Evolutionary conservation across 495 filamentous ascomycete genomes (phyloP), one percentile per base, ranked within the genome.

Genomic region (Choiromyces venosus): DNA sequence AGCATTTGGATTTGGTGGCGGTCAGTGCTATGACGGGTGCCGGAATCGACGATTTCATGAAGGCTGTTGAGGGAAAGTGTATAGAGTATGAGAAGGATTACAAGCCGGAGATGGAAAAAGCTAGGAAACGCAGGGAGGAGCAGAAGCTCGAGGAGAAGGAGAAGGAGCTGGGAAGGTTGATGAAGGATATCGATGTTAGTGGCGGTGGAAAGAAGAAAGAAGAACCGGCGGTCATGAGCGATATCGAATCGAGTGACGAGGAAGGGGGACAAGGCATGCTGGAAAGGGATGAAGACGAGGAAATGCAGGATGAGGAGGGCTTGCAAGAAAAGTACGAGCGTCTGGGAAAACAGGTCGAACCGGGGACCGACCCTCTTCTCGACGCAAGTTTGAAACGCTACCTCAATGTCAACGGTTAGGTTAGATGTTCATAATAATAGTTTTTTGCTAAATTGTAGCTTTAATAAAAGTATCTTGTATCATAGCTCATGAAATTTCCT

Each of bases 1-100:
- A 90, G 16, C 93, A 97, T 79, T 85, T 99, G 14, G 94, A 88
- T 81, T 89, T 99, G 25, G 93, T 98, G 0, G 93, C 91, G 7
- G 95, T 99, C 16, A 95, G 92, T 74, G 91, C 93, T 29, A 93
- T 97, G 89, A 94, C 93, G 0, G 95, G 95, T 14, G 88, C 91
- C 2, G 96, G 95, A 9, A 88, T 99, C 65, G 91, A 94, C 46
- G 92, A 94, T 46, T 99, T 99, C 83, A 97, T 99, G 81, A 86
- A 89, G 37, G 93, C 93, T 0, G 95, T 99, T 0, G 83, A 89
- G 72, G 87, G 89, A 71, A 99, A 99, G 84, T 89, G 90, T 12
- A 86, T 91, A 70, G 96, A 99, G 82, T 99, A 97, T 78, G 89
- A 91, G 82, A 85, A 87, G 37, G 95, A 98, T 78, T 99, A 99